These are phyloP conservation scores for Flaveria bidentis DNA, from an alignment of 129 eudicot genomes.

Conservation along the genomic window DNA sequence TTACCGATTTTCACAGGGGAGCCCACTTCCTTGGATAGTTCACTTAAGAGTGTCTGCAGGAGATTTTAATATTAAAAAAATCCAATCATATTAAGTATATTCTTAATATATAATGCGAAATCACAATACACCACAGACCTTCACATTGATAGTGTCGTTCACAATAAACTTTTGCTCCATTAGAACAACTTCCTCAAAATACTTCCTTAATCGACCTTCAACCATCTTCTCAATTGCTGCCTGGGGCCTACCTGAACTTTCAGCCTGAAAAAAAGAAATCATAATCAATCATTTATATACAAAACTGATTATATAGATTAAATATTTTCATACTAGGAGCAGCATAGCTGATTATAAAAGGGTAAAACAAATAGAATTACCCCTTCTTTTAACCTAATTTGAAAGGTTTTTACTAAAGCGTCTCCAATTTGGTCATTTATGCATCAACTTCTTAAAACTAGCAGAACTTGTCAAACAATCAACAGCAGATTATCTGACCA, in stretches of 20 bases:
- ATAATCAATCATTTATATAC: conserved; percentile 11
- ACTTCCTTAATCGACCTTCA: conserved; percentile 94
- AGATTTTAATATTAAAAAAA: background rate
- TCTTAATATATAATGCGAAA: background rate
- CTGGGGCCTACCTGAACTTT: conserved; percentile 83
- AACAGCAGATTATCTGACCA: background rate
- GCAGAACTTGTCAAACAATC: background rate
- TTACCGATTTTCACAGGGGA: conserved; percentile 72
- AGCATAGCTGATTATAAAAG: background rate
- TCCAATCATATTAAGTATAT: background rate
- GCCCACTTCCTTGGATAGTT: conserved; percentile 81
- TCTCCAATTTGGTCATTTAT: background rate
- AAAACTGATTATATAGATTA: background rate
- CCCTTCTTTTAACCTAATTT: background rate
- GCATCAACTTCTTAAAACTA: background rate
- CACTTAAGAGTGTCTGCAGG: conserved; percentile 60
- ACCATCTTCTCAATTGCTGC: conserved; percentile 94
- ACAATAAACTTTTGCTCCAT: conserved; percentile 95
- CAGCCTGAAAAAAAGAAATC: conserved; percentile 49
- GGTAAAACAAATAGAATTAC: background rate
- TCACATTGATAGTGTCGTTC: conserved; percentile 59
- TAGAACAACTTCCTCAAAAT: conserved; percentile 88
- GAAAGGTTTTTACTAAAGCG: background rate
- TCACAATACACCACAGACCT: conserved; percentile 44
- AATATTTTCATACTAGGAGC: background rate